Conservation (phyloP, 306 rosid species). For the Begonia loranthoides region DNA sequence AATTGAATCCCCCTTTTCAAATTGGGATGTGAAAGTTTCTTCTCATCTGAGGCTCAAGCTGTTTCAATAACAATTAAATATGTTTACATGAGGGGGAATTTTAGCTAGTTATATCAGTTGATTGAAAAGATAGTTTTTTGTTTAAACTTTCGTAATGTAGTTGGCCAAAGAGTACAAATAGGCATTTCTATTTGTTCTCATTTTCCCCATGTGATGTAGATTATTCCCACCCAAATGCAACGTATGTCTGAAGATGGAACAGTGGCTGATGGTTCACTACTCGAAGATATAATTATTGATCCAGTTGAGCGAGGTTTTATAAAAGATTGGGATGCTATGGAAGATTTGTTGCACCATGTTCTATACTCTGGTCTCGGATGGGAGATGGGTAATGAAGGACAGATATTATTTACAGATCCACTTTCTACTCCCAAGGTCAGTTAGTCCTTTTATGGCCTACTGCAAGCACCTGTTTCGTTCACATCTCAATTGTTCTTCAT, state of each 20-base stretch:
- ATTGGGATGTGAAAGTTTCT: too few relatives aligned
- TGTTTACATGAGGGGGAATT: too few relatives aligned
- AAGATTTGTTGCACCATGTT: conserved; percentile 79
- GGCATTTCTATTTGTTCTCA: neutral
- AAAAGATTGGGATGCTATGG: conserved; percentile 97
- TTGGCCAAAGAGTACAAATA: too few relatives aligned
- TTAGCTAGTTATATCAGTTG: too few relatives aligned
- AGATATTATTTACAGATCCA: conserved; percentile 85
- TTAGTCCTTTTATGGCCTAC: neutral
- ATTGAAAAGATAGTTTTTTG: neutral
- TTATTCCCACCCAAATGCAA: conserved; percentile 86
- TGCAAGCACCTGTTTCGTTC: neutral
- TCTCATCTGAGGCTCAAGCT: too few relatives aligned
- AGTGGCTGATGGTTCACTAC: conserved; percentile 23
- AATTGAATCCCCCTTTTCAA: too few relatives aligned
- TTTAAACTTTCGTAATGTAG: too few relatives aligned
- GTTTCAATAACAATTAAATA: too few relatives aligned
- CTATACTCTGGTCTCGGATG: conserved; percentile 91
- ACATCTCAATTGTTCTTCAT: too few relatives aligned
- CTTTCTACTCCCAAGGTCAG: conserved; percentile 88
- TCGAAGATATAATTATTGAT: conserved; percentile 42
- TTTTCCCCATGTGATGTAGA: conserved; percentile 24
- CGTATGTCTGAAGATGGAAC: conserved; percentile 53
- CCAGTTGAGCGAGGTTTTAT: conserved; percentile 66
- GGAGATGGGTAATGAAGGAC: conserved; percentile 98